Evolutionary conservation across 805 yeast species (phyloP), one percentile per base, ranked within the genome.

Genomic region (Crinitomyces ghanaensis): DNA sequence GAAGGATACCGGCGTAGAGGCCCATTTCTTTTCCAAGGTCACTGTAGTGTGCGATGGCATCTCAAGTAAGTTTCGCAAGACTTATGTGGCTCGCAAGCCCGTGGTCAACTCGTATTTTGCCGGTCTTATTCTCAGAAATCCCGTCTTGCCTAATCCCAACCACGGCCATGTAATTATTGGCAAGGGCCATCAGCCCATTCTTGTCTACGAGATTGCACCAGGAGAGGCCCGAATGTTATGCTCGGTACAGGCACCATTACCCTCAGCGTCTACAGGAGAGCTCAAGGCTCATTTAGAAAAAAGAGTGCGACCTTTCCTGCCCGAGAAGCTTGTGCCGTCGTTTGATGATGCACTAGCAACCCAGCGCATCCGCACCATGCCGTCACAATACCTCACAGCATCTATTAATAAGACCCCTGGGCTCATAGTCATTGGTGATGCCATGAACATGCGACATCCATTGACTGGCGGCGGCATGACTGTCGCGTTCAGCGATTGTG

Each of bases 401-500:
- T 65, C 71, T 36, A 38, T 46, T 19, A 86, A 84, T 51, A 63
- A 63, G 19, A 65, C 72, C 27, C 76, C 74, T 7, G 98, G 98
- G 8, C 61, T 84, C 30, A 64, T 91, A 23, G 67, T 88, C 44
- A 53, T 91, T 22, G 98, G 98, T 31, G 98, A 91, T 55, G 82
- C 98, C 2, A 66, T 86, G 46, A 91, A 91, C 56, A 91, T 91
- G 96, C 71, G 98, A 54, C 98, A 91, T 55, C 98, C 98, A 18
- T 69, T 91, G 40, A 91, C 97, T 1, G 98, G 98, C 34, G 98
- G 98, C 43, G 98, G 98, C 40, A 91, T 91, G 98, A 85, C 97
- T 17, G 98, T 91, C 27, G 96, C 95, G 2, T 63, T 91, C 39
- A 81, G 76, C 51, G 98, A 91, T 56, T 81, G 83, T 3, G 78